Conservation (phyloP, 176 grass and related monocot species). For the Elaeis guineensis region DNA sequence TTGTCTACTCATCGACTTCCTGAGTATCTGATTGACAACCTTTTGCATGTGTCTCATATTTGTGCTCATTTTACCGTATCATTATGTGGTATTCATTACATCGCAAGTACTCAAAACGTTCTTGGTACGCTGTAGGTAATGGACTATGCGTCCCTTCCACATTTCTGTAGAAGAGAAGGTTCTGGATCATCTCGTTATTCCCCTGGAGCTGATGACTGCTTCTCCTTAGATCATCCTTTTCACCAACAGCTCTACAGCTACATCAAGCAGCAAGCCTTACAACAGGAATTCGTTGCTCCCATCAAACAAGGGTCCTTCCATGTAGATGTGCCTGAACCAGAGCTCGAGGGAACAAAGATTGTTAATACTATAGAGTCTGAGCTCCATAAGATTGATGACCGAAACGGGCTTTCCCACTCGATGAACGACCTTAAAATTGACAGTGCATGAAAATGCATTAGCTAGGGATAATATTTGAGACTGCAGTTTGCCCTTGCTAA, state of each 20-base stretch:
- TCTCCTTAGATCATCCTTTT: conserved; percentile 67
- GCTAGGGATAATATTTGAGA: no score
- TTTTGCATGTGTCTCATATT: no score
- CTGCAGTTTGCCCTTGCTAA: no score
- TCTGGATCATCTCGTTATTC: conserved; percentile 35
- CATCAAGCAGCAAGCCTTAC: conserved; percentile 51
- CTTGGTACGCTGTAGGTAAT: conserved; percentile 43
- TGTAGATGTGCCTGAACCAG: conserved; percentile 61
- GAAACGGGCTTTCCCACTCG: conserved; percentile 26
- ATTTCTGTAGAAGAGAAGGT: conserved; percentile 64
- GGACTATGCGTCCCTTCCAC: conserved; percentile 72
- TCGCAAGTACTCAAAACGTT: no score
- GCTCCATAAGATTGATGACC: conserved; percentile 60
- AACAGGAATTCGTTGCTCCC: conserved; percentile 21
- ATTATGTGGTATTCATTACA: no score
- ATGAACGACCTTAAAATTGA: conserved; percentile 5
- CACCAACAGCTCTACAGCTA: conserved; percentile 80
- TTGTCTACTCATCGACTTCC: no score
- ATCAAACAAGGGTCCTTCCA: conserved; percentile 60
- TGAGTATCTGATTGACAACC: no score
- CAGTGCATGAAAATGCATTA: neutral
- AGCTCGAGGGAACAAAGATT: conserved; percentile 46
- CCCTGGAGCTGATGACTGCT: conserved; percentile 30
- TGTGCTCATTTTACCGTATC: no score
- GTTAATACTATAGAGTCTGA: conserved; percentile 58